Base-by-base conservation (phyloP, 768 basidiomycete genomes). In the Panellus pusillus region DNA sequence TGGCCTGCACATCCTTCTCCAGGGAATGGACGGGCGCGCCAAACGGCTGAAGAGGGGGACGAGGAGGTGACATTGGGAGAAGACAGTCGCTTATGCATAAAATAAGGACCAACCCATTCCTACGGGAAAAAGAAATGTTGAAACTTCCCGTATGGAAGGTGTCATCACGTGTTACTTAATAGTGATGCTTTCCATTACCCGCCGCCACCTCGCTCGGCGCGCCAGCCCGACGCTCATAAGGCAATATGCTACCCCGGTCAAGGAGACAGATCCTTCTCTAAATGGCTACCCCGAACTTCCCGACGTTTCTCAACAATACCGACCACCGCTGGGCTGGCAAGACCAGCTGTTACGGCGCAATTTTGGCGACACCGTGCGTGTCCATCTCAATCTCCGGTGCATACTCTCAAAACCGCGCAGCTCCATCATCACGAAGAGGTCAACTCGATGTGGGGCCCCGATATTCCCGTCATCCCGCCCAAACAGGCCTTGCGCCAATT, bases 371-470 rank as follows among this genome's bases (percentile, higher is more conserved):
- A 75, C 86, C 39, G 91, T 91, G 61, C 59, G 80, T 69, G 27
- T 44, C 29, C 49, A 44, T 54, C 9, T 29, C 45, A 50, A 44
- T 54, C 9, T 29, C 46, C 56, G 35, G 8, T n/a, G 13, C 35
- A 15, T 32, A 15, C 57, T 47, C 52, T 58, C 56, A 59, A 63
- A 51, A 37, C 55, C 29, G 29, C 20, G 40, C 63, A 93, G 91
- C 69, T 91, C 29, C 91, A 89, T 54, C 89, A 91, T 68, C 77
- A 82, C 64, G 89, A 92, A 47, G 91, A 93, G 63, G 73, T 89
- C 19, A 70, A 87, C 51, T 90, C 87, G 35, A 90, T 93, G 87
- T 93, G 89, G 89, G 89, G 90, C 20, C 90, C 90, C 18, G 91
- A 93, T 63, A 73, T 82, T 27, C 80, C 91, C 37, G 77, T 78